Base-by-base conservation (phyloP, 805 yeast genomes). In the Grigorovia yakushimaensis region DNA sequence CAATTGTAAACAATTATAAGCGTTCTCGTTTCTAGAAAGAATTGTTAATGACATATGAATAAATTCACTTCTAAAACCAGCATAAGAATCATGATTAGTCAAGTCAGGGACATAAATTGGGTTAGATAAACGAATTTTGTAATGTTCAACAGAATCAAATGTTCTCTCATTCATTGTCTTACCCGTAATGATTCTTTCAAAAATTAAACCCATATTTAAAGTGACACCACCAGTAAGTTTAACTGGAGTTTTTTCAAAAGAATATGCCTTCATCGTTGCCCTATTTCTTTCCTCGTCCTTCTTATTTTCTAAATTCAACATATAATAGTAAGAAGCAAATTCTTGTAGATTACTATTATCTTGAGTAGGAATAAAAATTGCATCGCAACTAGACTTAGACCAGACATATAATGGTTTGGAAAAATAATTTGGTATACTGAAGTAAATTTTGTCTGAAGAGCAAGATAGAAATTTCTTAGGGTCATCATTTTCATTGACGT, bases 41-140 rank as follows among this genome's bases (percentile, higher is more conserved):
- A 84, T 68, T 0, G 78, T 66, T 37, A 84, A 67, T 0, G 88
- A 78, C 71, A 85, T 61, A 59, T 88, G 96, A 10, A 91, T 71
- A 59, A 78, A 89, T 47, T 88, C 82, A 52, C 95, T 84, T 59
- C 98, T 69, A 69, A 81, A 93, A 0, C 83, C 88, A 11, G 64
- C 66, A 61, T 82, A 91, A 0, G 96, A 86, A 65, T 91, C 98
- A 67, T 88, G 88, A 2, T 58, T 57, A 0, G 62, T 66, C 17
- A 61, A 55, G 27, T 79, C 78, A 3, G 69, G 61, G 22, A 77
- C 72, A 46, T 61, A 67, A 17, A 66, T 62, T 1, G 89, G 89
- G 54, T 84, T 79, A 49, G 67, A 71, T 39, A 83, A 58, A 6
- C 73, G 59, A 10, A 83, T 69, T 3, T 79, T 74, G 57, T 77